Conservation (phyloP, 2,329 filamentous ascomycete genomes). For the Lecanicillium sp. region DNA sequence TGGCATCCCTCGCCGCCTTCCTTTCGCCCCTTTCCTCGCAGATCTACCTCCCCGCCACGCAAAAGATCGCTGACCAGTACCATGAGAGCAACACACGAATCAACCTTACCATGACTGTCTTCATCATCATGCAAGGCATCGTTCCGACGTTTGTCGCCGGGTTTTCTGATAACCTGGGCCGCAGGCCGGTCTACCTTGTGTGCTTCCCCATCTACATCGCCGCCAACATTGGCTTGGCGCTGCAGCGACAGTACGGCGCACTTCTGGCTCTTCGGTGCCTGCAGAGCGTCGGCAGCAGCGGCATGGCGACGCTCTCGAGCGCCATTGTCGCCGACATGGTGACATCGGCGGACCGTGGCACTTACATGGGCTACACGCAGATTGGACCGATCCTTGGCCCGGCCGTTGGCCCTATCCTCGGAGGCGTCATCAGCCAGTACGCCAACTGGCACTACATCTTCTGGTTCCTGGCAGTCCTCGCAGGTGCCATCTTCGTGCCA, state of each 20-base stretch:
- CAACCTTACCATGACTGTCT: not conserved
- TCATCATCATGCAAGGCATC: constrained; percentile 1
- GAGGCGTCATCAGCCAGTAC: constrained; percentile 32
- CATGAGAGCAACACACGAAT: not conserved
- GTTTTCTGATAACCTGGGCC: constrained; percentile 40
- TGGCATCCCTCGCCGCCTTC: not conserved
- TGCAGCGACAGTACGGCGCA: constrained; percentile 35
- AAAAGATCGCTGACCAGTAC: not conserved
- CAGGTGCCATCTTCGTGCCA: not conserved
- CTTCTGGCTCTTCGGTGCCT: constrained; percentile 40
- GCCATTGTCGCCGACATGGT: constrained; percentile 29
- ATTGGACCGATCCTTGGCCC: constrained; percentile 32
- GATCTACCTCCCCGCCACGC: not conserved
- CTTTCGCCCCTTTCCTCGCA: not conserved
- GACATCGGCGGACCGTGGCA: constrained; percentile 23
- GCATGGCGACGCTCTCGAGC: constrained; percentile 26
- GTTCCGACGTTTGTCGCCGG: not conserved
- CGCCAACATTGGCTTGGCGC: constrained; percentile 40
- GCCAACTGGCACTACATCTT: not conserved
- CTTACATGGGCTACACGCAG: constrained; percentile 24
- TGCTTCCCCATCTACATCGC: constrained; percentile 42
- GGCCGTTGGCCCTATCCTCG: constrained; percentile 37
- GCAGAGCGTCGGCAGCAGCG: constrained; percentile 42
- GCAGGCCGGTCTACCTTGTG: constrained; percentile 38
- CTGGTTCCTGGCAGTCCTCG: not conserved